These are phyloP conservation scores for Micromonas pusilla DNA, from an alignment of 139 green algal species.

Conservation along the genomic window DNA sequence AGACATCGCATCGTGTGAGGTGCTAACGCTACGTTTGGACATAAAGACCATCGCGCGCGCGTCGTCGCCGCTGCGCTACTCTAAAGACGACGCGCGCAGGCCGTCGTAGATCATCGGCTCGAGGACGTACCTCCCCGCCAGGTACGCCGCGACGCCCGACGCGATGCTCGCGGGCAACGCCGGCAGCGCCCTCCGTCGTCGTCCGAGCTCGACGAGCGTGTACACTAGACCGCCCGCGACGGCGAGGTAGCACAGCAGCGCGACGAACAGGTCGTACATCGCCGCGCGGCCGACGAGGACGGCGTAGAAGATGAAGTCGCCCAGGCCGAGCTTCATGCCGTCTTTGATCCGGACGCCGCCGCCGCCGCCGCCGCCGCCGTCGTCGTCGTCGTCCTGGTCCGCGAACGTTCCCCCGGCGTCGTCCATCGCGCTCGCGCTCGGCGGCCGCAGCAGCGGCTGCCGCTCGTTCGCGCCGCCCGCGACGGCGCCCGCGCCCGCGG, in stretches of 20 bases:
- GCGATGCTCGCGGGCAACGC: constrained; percentile 91
- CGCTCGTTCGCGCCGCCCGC: neutral
- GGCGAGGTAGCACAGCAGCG: constrained; percentile 60
- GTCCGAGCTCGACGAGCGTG: constrained; percentile 47
- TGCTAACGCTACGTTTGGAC: no score
- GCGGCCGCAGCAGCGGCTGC: neutral
- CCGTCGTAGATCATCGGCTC: constrained; percentile 67
- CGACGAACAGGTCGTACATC: constrained; percentile 92
- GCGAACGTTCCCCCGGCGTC: neutral
- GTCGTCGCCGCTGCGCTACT: no score
- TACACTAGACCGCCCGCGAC: constrained; percentile 66
- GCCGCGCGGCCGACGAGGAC: constrained; percentile 77
- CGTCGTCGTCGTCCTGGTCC: constrained; percentile 16
- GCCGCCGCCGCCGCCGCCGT: neutral
- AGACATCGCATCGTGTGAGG: no score
- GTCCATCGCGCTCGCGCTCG: neutral
- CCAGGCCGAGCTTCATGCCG: constrained; percentile 87
- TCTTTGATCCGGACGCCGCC: constrained; percentile 22
- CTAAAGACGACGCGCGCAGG: no score
- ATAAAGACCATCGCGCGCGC: no score
- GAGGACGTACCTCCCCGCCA: constrained; percentile 64
- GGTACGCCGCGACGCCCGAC: constrained; percentile 83
- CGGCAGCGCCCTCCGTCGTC: constrained; percentile 75
- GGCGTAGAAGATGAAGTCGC: constrained; percentile 98
- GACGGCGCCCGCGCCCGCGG: neutral